Evolutionary conservation across 345 rosid genomes (phyloP), one percentile per base, ranked within the genome.

Genomic region (Lenwebbia sp.): DNA sequence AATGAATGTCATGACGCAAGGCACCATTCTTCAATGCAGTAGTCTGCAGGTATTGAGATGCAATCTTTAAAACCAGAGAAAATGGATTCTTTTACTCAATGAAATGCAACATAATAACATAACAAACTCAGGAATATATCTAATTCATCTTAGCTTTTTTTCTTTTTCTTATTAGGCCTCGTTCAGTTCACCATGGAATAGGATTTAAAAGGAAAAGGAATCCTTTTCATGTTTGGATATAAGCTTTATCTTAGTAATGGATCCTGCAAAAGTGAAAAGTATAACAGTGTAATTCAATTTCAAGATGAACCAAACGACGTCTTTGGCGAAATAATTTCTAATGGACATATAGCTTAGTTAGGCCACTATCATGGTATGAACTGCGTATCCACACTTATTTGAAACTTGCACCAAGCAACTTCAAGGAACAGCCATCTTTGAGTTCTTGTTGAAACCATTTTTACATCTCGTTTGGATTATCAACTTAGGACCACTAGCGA

Each of bases 1-100:
- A 96, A 87, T 96, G 99, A 87, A 96, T 93, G 85, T 96, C 98
- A 74, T 95, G 93, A 90, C 94, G 95, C 57, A 96, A 87, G 85
- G 97, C 92, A 62, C 98, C 97, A 58, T 83, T 93, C 93, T 88
- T 96, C 85, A 91, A 90, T 41, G 96, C 94, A 82, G 95, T 93
- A 81, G 97, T 96, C 99, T 96, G 93, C 89, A 65, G 83, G 82
- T 13, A 89, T 83, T 56, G 83, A 54, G 12, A 74, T 37, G 50
- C 54, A 83, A 65, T 70, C 13, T 70, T 70, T 76, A 41, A 57
- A 37, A 83, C 11, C 47, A 2, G 9, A 30, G 11, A 40, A 19
- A 54, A 40, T 75, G 23, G 40, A 76, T 51, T 25, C 22, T 83
- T 44, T 21, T 84, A 37, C 37, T 30, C 57, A 51, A 19, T n/a